phyloP scores from a whole-genome alignment of 1,139 yeast species.

The Magnusiomyces magnusii region DNA sequence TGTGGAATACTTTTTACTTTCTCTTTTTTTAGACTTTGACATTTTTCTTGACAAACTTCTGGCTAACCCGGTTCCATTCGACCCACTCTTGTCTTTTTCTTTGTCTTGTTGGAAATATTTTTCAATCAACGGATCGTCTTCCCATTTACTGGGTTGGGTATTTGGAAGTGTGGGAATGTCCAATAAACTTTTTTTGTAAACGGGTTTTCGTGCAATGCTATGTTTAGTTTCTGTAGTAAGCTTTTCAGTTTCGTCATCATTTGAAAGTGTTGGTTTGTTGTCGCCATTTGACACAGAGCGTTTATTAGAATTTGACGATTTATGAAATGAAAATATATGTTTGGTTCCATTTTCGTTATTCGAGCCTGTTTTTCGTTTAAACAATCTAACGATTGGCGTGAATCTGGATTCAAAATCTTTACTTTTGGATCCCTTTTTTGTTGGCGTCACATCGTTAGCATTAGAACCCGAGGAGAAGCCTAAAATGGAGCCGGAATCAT shows the following conservation, averaged over 20 bases:
- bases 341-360: neutral
- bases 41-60: neutral
- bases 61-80: neutral
- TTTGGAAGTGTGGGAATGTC: neutral
- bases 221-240: neutral
- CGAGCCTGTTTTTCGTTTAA: neutral
- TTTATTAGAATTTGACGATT: neutral
- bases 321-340: neutral
- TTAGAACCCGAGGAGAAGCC: no score
- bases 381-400: neutral
- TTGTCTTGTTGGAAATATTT: neutral
- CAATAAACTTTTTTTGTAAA: neutral
- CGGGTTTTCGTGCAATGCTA: neutral
- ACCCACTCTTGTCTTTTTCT: neutral
- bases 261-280: no score
- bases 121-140: constrained; percentile 5
- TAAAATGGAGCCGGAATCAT: no score
- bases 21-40: no score
- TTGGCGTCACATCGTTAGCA: no score
- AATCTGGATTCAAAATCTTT: neutral
- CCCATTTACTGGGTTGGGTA: constrained; percentile 3
- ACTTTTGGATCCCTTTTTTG: neutral
- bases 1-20: no score
- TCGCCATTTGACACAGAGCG: neutral
- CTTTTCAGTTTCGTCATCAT: no score